Evolutionary conservation across 139 green algal species (phyloP).

Genomic region (Volvox reticuliferus): DNA sequence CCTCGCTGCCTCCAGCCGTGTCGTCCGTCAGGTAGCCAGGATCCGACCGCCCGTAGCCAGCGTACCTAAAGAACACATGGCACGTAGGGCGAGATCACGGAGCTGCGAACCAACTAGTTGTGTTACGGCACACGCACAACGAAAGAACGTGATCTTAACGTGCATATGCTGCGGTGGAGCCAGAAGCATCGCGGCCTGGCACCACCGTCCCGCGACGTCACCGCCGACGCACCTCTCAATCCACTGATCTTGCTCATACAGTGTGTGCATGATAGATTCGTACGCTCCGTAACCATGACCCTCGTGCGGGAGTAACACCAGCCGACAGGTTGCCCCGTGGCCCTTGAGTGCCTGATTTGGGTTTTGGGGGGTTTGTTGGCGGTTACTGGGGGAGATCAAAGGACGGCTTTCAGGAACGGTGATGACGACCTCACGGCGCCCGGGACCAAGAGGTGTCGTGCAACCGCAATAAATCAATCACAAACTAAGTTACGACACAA

Average conservation of each 20-base stretch:
- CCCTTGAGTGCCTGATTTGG: conserved; percentile 81
- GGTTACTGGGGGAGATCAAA: not conserved
- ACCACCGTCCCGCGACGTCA: no score
- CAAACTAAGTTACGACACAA: no score
- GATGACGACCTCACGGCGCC: no score
- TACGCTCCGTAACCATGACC: conserved; percentile 86
- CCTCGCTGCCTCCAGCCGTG: not conserved
- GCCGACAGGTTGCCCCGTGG: conserved; percentile 80
- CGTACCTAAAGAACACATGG: conserved; percentile 46
- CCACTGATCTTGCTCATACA: conserved; percentile 89
- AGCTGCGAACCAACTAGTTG: no score
- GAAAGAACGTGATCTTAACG: no score
- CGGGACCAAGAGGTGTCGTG: no score
- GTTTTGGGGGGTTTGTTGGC: not conserved
- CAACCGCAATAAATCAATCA: no score
- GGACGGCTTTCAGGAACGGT: no score
- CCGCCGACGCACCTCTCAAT: conserved; percentile 66
- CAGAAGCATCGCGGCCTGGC: no score
- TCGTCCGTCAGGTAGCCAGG: conserved; percentile 46
- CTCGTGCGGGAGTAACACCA: conserved; percentile 98
- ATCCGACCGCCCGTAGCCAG: conserved; percentile 62
- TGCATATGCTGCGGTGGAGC: no score
- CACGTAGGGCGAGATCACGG: not conserved
- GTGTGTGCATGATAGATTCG: conserved; percentile 84
- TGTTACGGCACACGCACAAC: no score